Evolutionary conservation across 2,329 filamentous ascomycete genomes (phyloP), one percentile per base, ranked within the genome.

Genomic region (Aspergillus oerlinghausenensis): DNA sequence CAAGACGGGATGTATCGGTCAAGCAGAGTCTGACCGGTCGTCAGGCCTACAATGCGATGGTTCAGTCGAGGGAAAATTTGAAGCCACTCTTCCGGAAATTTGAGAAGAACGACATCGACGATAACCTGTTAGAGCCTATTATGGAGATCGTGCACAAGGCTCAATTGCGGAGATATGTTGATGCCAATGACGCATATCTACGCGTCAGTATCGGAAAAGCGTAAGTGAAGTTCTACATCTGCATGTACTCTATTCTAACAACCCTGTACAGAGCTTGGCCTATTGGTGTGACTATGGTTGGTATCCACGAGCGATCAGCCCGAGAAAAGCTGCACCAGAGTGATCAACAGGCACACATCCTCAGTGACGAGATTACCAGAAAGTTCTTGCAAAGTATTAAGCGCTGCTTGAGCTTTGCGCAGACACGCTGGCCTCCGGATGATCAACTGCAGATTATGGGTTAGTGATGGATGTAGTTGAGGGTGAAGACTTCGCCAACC

Each of bases 301-400:
- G 94, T 80, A 99, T 99, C 67, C 94, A 99, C 83, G 94, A 97
- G 80, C 86, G 94, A 70, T 94, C 89, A 64, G 93, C 94, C 21
- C 85, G 94, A 61, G 94, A 99, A 77, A 99, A 99, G 77, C 79
- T 99, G 58, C 92, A 97, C 71, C 86, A 94, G 72, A 82, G 79
- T 59, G 83, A 84, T 61, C 83, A 84, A 63, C 88, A 92, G 68
- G 94, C 93, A 3, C 92, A 99, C 73, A 96, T 97, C 66, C 92
- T 99, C 87, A 93, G 92, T 56, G 94, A 97, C 71, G 94, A 99
- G 77, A 87, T 89, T 48, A 99, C 94, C 52, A 84, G 94, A 63
- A 99, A 97, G 77, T 97, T 92, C 71, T 75, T 99, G 64, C 94
- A 99, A 79, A 97, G 93, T 71, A 97, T 99, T 74, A 99, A 99